A percentile compares a stretch with the other conserved stretches of the same genome.
These are phyloP conservation scores for Cyphellophora attinorum DNA, from an alignment of 2,329 filamentous ascomycete genomes.

Conservation along the genomic window DNA sequence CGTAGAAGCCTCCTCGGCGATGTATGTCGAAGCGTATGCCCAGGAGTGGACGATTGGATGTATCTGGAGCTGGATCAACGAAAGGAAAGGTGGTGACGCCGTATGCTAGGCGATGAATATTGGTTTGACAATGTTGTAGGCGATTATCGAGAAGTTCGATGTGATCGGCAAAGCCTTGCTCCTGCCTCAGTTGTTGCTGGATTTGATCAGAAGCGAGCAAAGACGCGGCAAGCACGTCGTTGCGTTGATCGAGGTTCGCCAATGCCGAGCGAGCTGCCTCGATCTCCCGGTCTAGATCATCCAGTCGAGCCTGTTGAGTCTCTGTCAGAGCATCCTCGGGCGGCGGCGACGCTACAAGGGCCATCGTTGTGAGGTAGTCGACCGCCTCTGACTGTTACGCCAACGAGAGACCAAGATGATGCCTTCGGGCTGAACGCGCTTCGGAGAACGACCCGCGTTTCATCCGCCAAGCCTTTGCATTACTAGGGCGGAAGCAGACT, in stretches of 20 bases:
- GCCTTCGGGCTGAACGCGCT: no score
- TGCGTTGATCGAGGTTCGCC: slow-evolving; percentile 26
- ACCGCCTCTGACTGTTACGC: no score
- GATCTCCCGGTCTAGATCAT: slow-evolving; percentile 31
- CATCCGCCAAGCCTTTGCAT: no score
- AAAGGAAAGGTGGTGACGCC: slow-evolving; percentile 37
- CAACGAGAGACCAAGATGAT: no score
- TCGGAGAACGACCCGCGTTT: no score
- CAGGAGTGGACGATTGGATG: slow-evolving; percentile 22
- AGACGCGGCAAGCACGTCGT: slow-evolving; percentile 29
- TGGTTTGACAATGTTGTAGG: slow-evolving; percentile 26
- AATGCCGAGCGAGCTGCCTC: slow-evolving; percentile 31
- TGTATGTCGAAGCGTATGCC: slow-evolving; percentile 34
- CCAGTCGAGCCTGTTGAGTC: neutral
- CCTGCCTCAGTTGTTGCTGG: slow-evolving; percentile 22
- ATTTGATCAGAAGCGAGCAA: slow-evolving; percentile 30
- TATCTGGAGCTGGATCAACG: slow-evolving; percentile 30
- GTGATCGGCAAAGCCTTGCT: slow-evolving; percentile 18
- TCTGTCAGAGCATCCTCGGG: neutral
- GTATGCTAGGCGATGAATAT: slow-evolving; percentile 35
- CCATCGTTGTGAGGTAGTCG: no score
- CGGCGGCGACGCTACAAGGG: slow-evolving; percentile 7
- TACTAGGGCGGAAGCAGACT: no score
- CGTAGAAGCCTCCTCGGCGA: slow-evolving; percentile 27
- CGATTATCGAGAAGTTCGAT: slow-evolving; percentile 22